Conservation (phyloP, 768 basidiomycete genomes). For the Lentinula lateritia region DNA sequence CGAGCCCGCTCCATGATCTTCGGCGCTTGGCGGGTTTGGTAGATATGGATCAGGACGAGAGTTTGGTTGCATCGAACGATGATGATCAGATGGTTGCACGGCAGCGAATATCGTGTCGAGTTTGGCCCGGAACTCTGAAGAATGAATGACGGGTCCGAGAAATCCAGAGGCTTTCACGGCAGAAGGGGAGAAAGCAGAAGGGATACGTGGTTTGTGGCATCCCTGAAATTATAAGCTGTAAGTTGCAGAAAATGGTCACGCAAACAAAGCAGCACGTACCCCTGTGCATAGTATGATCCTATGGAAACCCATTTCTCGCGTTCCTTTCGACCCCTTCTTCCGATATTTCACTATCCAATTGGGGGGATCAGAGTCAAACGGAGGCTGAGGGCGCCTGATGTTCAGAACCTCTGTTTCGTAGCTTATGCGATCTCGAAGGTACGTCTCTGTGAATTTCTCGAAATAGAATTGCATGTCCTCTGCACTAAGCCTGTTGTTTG, state of each 20-base stretch:
- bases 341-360: constrained; percentile 42
- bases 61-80: neutral
- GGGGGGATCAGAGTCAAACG: constrained; percentile 14
- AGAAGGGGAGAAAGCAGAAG: constrained; percentile 28
- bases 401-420: constrained; percentile 44
- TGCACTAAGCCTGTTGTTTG: constrained; percentile 45
- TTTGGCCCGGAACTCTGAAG: constrained; percentile 37
- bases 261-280: constrained; percentile 20
- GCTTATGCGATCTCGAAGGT: constrained; percentile 36
- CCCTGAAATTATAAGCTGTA: constrained; percentile 32
- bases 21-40: neutral
- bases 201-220: constrained; percentile 48
- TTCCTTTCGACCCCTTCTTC: constrained; percentile 8
- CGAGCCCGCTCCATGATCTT: neutral
- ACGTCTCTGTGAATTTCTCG: constrained; percentile 43
- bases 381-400: constrained; percentile 27
- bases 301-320: constrained; percentile 33
- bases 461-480: constrained; percentile 52
- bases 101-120: constrained; percentile 36
- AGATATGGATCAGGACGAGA: neutral
- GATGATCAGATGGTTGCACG: constrained; percentile 16
- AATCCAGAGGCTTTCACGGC: constrained; percentile 34
- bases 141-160: constrained; percentile 45
- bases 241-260: neutral
- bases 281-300: constrained; percentile 59